Base-by-base conservation (phyloP, 805 yeast species). In the Cyberlindnera euphorbiiphila region DNA sequence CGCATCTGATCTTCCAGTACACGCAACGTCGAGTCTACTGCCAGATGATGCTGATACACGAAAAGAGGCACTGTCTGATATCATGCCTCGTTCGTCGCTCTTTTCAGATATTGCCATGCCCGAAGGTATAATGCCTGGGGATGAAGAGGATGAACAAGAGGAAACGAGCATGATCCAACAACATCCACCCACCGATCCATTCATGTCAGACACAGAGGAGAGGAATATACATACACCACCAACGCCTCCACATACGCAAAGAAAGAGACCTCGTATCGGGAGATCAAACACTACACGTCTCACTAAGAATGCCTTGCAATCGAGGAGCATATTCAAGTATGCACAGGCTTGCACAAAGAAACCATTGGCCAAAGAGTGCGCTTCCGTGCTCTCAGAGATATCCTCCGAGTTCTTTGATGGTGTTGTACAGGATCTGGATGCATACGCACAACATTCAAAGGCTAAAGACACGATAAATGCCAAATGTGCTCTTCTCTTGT, bases 361-460 rank as follows among this genome's bases (percentile, higher is more conserved):
- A 22, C 40, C 43, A 9, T 17, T 54, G 3, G 36, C 47, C 2
- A 37, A 36, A 6, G 59, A 54, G n/a, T 51, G 57, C 4, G 10
- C 45, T 4, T 43, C 49, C 1, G 44, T 53, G 1, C 17, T 65
- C 2, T 23, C 45, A 6, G 47, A 47, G 3, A 54, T 59, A 2
- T 51, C 64, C 4, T 47, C 56, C 3, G 29, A 29, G 14, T 65
- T 50, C 41, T 53, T 65, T 25, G 53, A 50, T 16, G 60, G 55
- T 25, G 34, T 50, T 3, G 23, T 56, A 1, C 42, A 41, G 2
- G 68, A 61, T 36, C 37, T 65, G 5, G 35, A 39, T 1, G 57
- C 60, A 0, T 66, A 62, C 32, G 50, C 68, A 0, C 44, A 45
- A 2, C 69, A 66, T 40, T 54, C 64, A 1, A 46, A 41, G 21